Conservation (phyloP, 176 grass and related monocot species). For the Musa beccarii region DNA sequence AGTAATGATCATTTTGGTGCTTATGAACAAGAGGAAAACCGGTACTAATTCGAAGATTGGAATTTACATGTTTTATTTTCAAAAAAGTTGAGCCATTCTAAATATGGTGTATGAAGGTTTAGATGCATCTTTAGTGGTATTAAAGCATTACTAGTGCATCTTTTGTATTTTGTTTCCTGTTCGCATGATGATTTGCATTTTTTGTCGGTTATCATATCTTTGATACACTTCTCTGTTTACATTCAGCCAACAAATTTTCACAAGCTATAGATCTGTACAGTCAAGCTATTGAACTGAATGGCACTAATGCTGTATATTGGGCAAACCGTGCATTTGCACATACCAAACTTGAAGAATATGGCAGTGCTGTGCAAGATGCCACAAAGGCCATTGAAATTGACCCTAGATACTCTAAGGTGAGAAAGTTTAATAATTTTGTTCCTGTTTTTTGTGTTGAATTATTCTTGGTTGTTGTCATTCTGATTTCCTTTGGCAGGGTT, state of each 20-base stretch:
- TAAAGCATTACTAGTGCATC: too few species aligned
- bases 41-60: too few species aligned
- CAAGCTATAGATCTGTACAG: slow-evolving; percentile 75
- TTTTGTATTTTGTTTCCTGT: neutral
- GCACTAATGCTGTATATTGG: slow-evolving; percentile 75
- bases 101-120: neutral
- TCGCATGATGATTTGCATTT: neutral
- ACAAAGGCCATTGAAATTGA: slow-evolving; percentile 78
- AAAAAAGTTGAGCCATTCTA: too few species aligned
- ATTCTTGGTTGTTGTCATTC: neutral
- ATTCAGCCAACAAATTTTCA: slow-evolving; percentile 69
- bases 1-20: too few species aligned
- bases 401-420: slow-evolving; percentile 73
- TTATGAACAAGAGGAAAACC: too few species aligned
- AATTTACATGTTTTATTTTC: too few species aligned
- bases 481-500: slow-evolving; percentile 40
- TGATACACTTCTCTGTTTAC: slow-evolving; percentile 7
- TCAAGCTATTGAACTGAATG: slow-evolving; percentile 74
- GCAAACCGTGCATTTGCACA: slow-evolving; percentile 87
- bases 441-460: neutral
- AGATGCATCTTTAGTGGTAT: neutral
- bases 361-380: slow-evolving; percentile 76
- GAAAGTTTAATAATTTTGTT: neutral
- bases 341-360: slow-evolving; percentile 82
- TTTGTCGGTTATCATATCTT: neutral